These are phyloP conservation scores for Paraphaeosphaeria minitans DNA, from an alignment of 2,329 filamentous ascomycete species.

Conservation along the genomic window DNA sequence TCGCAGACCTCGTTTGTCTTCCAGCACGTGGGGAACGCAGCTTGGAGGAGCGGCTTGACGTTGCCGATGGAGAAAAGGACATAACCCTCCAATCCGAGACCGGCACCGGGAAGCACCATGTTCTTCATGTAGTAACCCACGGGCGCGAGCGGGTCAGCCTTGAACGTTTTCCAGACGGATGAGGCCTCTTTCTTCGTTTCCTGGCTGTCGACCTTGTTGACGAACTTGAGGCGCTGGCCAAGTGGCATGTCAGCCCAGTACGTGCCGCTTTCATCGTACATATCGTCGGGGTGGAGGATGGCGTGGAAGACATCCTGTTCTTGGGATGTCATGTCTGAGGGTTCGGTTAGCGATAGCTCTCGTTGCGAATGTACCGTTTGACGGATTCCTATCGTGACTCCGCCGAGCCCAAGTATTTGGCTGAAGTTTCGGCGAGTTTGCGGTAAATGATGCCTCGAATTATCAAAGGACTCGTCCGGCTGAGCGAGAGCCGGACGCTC, in stretches of 20 bases:
- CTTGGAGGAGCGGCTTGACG: conserved; percentile 78
- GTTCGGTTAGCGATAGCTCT: conserved; percentile 23
- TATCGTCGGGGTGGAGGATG: conserved; percentile 85
- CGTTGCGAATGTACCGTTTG: not conserved
- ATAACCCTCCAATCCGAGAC: conserved; percentile 90
- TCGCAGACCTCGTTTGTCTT: conserved; percentile 67
- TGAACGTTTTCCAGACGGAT: conserved; percentile 77
- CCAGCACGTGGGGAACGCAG: conserved; percentile 83
- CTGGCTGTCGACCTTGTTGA: conserved; percentile 71
- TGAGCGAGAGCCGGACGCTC: not conserved
- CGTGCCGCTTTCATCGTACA: conserved; percentile 77
- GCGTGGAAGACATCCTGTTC: conserved; percentile 73
- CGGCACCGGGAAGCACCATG: conserved; percentile 89
- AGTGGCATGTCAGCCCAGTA: conserved; percentile 93
- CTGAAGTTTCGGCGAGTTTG: not conserved
- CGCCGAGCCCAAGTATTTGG: not conserved
- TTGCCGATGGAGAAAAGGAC: conserved; percentile 98
- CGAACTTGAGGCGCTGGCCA: conserved; percentile 72
- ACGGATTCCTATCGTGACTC: not conserved
- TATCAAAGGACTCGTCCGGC: too few relatives aligned
- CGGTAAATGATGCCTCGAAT: not conserved
- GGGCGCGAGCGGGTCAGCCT: conserved; percentile 82
- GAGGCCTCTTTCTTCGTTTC: conserved; percentile 72
- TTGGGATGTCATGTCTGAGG: conserved; percentile 58
- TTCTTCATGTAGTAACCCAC: conserved; percentile 87